phyloP scores from a whole-genome alignment of 495 filamentous ascomycete species.

The Hyaloscypha variabilis region DNA sequence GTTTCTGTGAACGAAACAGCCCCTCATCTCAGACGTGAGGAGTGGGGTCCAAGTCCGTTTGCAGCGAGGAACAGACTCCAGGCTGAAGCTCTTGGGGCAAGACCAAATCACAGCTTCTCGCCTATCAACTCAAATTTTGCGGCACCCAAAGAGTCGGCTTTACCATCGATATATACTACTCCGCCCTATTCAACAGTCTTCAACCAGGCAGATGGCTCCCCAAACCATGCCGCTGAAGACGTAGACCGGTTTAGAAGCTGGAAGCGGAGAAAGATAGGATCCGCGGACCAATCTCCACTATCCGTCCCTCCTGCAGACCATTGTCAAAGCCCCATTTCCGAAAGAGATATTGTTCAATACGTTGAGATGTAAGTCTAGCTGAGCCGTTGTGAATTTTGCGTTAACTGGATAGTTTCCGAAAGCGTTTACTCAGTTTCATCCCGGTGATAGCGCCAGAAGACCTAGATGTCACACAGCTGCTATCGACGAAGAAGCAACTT shows the following conservation, averaged over 20 bases:
- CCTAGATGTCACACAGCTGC: background rate
- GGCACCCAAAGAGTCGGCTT: background rate
- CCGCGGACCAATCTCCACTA: background rate
- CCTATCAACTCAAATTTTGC: background rate
- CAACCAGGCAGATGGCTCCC: background rate
- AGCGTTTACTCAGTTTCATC: slow-evolving; percentile 2
- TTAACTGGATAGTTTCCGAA: background rate
- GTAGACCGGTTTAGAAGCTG: background rate
- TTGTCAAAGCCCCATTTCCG: background rate
- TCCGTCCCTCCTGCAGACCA: background rate
- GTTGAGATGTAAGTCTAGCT: slow-evolving; percentile 3
- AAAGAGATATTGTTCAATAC: slow-evolving; percentile 3
- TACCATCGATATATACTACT: slow-evolving; percentile 9
- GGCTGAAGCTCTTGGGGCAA: background rate
- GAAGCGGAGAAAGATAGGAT: background rate
- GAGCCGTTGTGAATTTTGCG: background rate
- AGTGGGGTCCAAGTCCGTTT: background rate
- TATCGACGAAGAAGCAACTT: slow-evolving; percentile 2
- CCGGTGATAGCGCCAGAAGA: slow-evolving; percentile 7
- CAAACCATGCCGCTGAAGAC: background rate
- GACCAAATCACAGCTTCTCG: background rate
- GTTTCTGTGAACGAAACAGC: background rate
- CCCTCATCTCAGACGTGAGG: background rate
- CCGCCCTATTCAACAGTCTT: background rate
- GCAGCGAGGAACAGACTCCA: background rate